Base-by-base conservation (phyloP, 768 basidiomycete genomes). In the Mycena venus region DNA sequence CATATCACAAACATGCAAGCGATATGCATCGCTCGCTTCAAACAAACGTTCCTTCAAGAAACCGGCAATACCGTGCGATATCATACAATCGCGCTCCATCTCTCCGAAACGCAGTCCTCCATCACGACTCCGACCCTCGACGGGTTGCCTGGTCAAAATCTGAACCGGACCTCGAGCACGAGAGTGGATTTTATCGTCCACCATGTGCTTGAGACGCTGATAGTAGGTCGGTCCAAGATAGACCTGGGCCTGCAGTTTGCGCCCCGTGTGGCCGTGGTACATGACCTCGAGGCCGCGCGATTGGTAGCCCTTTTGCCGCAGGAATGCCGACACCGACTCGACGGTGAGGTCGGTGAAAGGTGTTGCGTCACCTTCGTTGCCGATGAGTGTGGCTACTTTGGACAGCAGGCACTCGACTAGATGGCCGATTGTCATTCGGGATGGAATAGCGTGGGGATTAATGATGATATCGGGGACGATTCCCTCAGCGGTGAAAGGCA, bases 1-100 rank as follows among this genome's bases (percentile, higher is more conserved):
- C 94, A 98, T 97, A 80, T 98, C 97, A 82, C 97, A 99, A 73
- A 98, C 96, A 81, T 99, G 97, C 42, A 99, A 85, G 51, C 97
- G 93, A 84, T 98, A 98, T 12, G 95, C 96, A 82, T 97, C 94
- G 81, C 94, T 95, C 34, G 95, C 96, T 81, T 97, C 96, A 78
- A 97, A 97, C 82, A 99, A 87, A 70, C 98, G 94, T 86, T 99
- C 98, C 85, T 99, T 99, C 84, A 99, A 84, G 92, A 99, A 99
- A 2, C 92, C 96, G 56, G 98, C 98, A 76, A 99, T 97, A 82
- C 98, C 98, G 86, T 99, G 98, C 27, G 98, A 98, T 74, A 99
- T 98, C 98, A 99, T 99, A 83, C 98, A 99, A 91, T 99, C 98
- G 83, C 96, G 95, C 82, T 99, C 98, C 98, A 99, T 99, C 90